Base-by-base conservation (phyloP, 2,329 filamentous ascomycete genomes). In the Aspergillus udagawae region DNA sequence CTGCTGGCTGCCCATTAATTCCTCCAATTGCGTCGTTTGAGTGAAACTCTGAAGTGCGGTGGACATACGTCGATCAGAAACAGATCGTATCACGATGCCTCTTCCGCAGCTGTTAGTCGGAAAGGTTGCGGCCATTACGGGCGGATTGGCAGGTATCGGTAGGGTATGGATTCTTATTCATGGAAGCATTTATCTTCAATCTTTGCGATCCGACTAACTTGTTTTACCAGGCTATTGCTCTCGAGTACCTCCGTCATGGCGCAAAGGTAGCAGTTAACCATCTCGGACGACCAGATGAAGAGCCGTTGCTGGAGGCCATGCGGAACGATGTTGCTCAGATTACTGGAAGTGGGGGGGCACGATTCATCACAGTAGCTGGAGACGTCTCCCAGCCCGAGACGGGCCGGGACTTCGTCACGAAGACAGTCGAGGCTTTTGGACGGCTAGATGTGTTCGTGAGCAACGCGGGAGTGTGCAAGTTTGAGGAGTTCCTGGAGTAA, bases 381-480 rank as follows among this genome's bases (percentile, higher is more conserved):
- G 91, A 96, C 71, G 88, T 96, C 28, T 85, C 88, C 0, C 82
- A 89, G 62, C 86, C 89, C 0, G 83, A 86, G 59, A 92, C 91
- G 0, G 90, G 89, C 8, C 77, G 80, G 47, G 77, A 82, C 28
- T 82, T 96, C 25, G 86, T 96, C 5, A 75, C 78, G 12, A 80
- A 82, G 62, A 86, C 88, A 0, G 87, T 92, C 1, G 72, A 82
- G 57, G 64, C 62, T 1, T 77, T 76, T 47, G 75, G 76, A 0
- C 79, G 85, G 3, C 76, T 92, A 35, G 88, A 91, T 74, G 79
- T 96, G 6, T 93, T 93, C 73, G 89, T 96, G 28, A 90, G 86
- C 72, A 96, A 96, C 77, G 92, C 92, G 3, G 92, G 92, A 6
- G 83, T 96, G 58, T 96, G 91, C 79, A 83, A 89, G 62, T 97